A percentile compares a stretch with the other conserved stretches of the same genome.
Evolutionary conservation across 129 eudicot species (phyloP).

Genomic region (Cynara cardunculus): DNA sequence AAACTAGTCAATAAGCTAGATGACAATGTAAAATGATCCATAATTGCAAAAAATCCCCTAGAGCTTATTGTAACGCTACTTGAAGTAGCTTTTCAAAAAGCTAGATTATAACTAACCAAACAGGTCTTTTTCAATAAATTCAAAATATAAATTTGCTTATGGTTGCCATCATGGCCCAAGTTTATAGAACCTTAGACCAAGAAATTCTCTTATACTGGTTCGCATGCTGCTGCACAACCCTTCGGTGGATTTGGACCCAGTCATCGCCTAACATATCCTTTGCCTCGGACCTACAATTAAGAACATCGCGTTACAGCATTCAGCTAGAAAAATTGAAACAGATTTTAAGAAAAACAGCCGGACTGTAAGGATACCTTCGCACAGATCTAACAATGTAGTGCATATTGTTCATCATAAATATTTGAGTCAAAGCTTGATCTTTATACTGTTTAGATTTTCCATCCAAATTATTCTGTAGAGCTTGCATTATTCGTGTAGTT

Average conservation of each 20-base stretch:
- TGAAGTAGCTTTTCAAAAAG: background rate
- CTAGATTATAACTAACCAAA: background rate
- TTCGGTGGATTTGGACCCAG: constrained; percentile 93
- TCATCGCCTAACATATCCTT: constrained; percentile 89
- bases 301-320: background rate
- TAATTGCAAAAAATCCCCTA: background rate
- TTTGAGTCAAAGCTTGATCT: constrained; percentile 82
- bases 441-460: constrained; percentile 89
- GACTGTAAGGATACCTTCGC: constrained; percentile 47
- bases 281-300: constrained; percentile 70
- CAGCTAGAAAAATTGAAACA: background rate
- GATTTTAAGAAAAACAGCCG: background rate
- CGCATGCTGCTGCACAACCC: constrained; percentile 94
- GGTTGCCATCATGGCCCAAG: background rate
- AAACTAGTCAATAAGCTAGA: background rate
- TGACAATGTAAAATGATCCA: background rate
- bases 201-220: constrained; percentile 87
- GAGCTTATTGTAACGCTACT: background rate
- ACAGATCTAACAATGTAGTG: constrained; percentile 93
- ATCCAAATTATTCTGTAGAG: constrained; percentile 77
- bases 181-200: constrained; percentile 80
- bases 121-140: background rate
- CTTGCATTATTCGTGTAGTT: constrained; percentile 75
- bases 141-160: background rate
- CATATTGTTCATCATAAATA: constrained; percentile 92